phyloP scores from a whole-genome alignment of 2,329 filamentous ascomycete genomes.

The Epichloe brachyelytri region DNA sequence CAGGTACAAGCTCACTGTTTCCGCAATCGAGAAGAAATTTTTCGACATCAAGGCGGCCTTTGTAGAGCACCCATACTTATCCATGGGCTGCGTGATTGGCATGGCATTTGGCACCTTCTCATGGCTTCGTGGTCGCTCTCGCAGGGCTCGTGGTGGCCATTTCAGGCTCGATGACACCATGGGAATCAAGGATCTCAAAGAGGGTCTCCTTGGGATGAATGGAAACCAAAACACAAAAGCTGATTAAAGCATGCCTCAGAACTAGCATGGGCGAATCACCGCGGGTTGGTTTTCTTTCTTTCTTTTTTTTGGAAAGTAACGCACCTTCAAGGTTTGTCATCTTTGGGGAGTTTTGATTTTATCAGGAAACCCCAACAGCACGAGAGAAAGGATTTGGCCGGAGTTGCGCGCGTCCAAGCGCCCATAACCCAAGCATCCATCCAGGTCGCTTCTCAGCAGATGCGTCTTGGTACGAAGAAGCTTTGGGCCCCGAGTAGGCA shows the following conservation, averaged over 20 bases:
- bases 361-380: neutral
- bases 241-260: constrained; percentile 13
- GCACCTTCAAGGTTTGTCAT: constrained; percentile 2
- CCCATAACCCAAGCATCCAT: neutral
- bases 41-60: constrained; percentile 49
- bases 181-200: constrained; percentile 42
- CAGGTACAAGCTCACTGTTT: constrained; percentile 65
- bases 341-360: neutral
- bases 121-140: constrained; percentile 41
- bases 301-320: constrained; percentile 6
- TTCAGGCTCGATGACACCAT: constrained; percentile 49
- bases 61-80: constrained; percentile 45
- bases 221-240: constrained; percentile 23
- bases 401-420: neutral
- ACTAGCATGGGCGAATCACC: neutral
- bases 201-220: constrained; percentile 45
- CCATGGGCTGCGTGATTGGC: constrained; percentile 43
- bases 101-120: constrained; percentile 38
- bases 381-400: neutral
- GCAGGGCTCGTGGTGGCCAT: constrained; percentile 41
- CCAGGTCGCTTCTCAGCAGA: neutral
- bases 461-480: neutral
- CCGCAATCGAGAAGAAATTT: constrained; percentile 57
- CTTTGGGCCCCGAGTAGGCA: neutral
- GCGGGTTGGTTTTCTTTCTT: neutral